Base-by-base conservation (phyloP, 495 filamentous ascomycete genomes). In the Daldinia loculata region DNA sequence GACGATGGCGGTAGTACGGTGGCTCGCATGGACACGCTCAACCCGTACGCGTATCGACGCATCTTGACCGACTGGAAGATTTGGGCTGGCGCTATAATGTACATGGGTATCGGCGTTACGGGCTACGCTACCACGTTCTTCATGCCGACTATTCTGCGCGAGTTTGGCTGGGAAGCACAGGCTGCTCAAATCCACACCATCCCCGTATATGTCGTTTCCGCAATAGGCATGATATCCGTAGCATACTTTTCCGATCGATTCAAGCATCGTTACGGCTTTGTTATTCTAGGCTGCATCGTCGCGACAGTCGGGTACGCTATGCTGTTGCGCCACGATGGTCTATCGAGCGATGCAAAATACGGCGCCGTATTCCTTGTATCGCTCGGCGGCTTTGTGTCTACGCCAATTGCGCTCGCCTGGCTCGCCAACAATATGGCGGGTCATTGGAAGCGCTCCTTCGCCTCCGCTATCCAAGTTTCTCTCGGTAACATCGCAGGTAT, bases 391-490 rank as follows among this genome's bases (percentile, higher is more conserved):
- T 88, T 85, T 58, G 77, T 82, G 8, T 80, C 80, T 41, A 76
- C 84, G 0, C 85, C 87, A 1, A 82, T 85, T 27, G 81, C 83
- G 9, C 66, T 89, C 15, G 84, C 84, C 1, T 90, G 88, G 89
- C 81, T 89, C 8, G 17, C 72, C 8, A 81, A 81, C 57, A 81
- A 81, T 50, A 79, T 89, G 4, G 83, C 84, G 1, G 88, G 88
- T 17, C 87, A 90, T 67, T 90, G 87, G 74, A 90, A 91, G 72
- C 84, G 88, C 15, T 82, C 84, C 11, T 84, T 90, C 24, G 84
- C 82, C 3, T 82, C 85, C 0, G 88, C 74, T 22, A 77, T 89
- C 74, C 84, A 87, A 72, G 77, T 89, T 52, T 80, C 82, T 0
- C 80, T 89, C 55, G 88, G 87, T 0, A 89, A 89, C 61, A 76